phyloP scores from a whole-genome alignment of 2,329 filamentous ascomycete species.

The Clonostachys solani region DNA sequence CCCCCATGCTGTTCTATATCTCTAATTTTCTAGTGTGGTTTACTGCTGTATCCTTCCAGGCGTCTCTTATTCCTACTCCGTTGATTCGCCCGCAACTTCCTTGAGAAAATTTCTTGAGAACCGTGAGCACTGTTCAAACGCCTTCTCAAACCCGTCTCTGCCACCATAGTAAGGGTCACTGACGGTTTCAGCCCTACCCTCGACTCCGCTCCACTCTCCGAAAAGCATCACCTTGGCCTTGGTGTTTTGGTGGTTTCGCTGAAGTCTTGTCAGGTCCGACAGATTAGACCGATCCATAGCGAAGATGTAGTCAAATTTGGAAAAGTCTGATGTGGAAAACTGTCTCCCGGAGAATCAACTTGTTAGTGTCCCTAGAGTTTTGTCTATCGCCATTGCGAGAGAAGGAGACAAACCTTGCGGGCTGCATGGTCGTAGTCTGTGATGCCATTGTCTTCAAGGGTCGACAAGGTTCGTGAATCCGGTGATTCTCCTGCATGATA shows the following conservation, averaged over 20 bases:
- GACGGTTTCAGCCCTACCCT: conserved; percentile 63
- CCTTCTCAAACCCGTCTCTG: conserved; percentile 71
- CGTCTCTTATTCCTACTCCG: not conserved
- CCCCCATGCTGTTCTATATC: too few species aligned
- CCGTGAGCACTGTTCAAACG: conserved; percentile 78
- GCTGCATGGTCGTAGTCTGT: conserved; percentile 72
- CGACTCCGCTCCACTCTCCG: conserved; percentile 70
- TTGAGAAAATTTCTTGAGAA: conserved; percentile 76
- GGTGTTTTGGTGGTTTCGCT: conserved; percentile 50
- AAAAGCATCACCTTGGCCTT: conserved; percentile 74
- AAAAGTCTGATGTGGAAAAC: conserved; percentile 65
- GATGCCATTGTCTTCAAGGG: conserved; percentile 71
- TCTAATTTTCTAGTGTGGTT: too few species aligned
- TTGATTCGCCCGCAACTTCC: conserved; percentile 34
- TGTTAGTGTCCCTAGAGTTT: not conserved
- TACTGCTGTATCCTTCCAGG: too few species aligned
- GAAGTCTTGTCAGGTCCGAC: conserved; percentile 59
- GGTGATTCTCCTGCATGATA: conserved; percentile 78
- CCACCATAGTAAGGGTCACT: conserved; percentile 93
- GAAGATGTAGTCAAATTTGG: conserved; percentile 86
- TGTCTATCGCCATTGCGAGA: not conserved
- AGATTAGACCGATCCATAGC: conserved; percentile 91
- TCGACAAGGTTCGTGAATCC: conserved; percentile 79
- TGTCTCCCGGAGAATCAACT: too few species aligned
- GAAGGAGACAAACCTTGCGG: conserved; percentile 54